Conservation (phyloP, 2,329 filamentous ascomycete species). For the Curvularia lunata region DNA sequence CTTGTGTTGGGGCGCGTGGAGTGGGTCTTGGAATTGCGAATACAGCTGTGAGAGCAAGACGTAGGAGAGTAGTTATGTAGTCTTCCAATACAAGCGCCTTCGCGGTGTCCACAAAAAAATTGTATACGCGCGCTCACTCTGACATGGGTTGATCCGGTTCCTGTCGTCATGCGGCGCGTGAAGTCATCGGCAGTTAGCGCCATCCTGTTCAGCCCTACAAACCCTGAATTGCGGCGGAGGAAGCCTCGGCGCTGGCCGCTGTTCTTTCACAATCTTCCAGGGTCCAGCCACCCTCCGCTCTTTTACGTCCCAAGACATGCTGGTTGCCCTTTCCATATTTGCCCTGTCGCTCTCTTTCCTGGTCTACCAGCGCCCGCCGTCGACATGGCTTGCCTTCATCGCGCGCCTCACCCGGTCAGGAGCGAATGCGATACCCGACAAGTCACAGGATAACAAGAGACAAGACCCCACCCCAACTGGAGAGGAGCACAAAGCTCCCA, state of each 20-base stretch:
- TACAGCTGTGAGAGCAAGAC: not conserved
- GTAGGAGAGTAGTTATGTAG: not conserved
- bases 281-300: conserved; percentile 18
- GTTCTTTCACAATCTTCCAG: conserved; percentile 18
- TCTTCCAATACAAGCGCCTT: not conserved
- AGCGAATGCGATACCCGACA: conserved; percentile 21
- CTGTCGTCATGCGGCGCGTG: conserved; percentile 23
- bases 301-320: conserved; percentile 40
- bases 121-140: not conserved
- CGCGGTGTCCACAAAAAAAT: conserved; percentile 1
- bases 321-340: conserved; percentile 48
- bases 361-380: conserved; percentile 45
- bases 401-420: conserved; percentile 16
- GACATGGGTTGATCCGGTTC: conserved; percentile 5
- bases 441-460: conserved; percentile 25
- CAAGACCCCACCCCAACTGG: conserved; percentile 16
- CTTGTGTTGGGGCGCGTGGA: conserved; percentile 5
- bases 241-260: conserved; percentile 11
- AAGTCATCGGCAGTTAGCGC: conserved; percentile 21
- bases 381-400: conserved; percentile 42
- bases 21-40: conserved; percentile 5
- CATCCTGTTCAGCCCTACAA: conserved; percentile 24
- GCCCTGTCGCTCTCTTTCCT: conserved; percentile 47
- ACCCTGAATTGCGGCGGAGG: conserved; percentile 13
- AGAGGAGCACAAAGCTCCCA: conserved; percentile 20